Evolutionary conservation across 768 basidiomycete species (phyloP).

Genomic region (Russula vinacea): DNA sequence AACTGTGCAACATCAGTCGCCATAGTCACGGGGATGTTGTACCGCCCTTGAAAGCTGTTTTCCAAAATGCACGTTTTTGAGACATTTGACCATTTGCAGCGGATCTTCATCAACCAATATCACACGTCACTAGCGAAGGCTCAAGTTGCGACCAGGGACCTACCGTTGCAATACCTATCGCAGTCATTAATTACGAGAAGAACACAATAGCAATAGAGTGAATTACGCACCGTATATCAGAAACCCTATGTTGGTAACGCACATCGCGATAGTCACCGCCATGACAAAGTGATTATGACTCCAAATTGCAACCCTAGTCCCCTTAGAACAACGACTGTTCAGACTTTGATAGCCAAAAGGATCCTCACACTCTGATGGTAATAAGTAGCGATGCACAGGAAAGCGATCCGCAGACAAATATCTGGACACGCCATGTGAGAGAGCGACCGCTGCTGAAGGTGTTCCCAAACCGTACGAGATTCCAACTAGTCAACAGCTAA

Average conservation of each 20-base stretch:
- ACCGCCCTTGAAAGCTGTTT: neutral
- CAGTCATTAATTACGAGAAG: neutral
- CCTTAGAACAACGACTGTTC: neutral
- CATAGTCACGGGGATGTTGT: slow-evolving; percentile 13
- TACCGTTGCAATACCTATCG: slow-evolving; percentile 11
- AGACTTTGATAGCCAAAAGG: neutral
- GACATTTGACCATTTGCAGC: slow-evolving; percentile 2
- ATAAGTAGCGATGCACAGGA: slow-evolving; percentile 16
- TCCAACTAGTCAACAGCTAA: slow-evolving; percentile 4
- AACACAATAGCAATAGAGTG: neutral
- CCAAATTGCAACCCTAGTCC: slow-evolving; percentile 13
- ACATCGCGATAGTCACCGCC: neutral
- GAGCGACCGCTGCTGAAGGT: neutral
- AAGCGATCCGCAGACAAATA: slow-evolving; percentile 3
- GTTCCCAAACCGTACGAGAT: slow-evolving; percentile 14
- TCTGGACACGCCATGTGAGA: neutral
- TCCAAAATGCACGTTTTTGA: neutral
- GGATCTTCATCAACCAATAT: neutral
- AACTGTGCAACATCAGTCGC: slow-evolving; percentile 14
- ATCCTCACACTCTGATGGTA: slow-evolving; percentile 16
- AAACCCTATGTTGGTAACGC: slow-evolving; percentile 14
- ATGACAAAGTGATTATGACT: neutral
- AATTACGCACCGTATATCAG: slow-evolving; percentile 7
- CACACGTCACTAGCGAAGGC: neutral
- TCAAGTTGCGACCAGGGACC: neutral